Conservation (phyloP, 2,329 filamentous ascomycete species). For the Parafenestella ontariensis region DNA sequence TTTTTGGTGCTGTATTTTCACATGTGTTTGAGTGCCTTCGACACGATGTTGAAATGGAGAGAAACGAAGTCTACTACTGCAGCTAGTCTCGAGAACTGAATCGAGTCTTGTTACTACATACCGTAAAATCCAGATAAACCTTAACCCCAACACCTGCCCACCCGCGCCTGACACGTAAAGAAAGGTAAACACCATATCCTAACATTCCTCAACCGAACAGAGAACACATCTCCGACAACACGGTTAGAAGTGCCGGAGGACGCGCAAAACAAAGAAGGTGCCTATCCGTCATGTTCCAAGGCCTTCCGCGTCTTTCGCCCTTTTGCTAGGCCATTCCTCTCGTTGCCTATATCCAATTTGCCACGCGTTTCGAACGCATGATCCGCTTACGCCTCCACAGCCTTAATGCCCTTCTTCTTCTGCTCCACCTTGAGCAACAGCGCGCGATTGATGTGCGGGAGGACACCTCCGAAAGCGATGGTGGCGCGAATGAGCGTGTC, state of each 20-base stretch:
- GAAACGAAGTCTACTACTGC: background rate
- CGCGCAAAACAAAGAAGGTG: slow-evolving; percentile 26
- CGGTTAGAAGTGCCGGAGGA: slow-evolving; percentile 16
- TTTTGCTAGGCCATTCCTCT: background rate
- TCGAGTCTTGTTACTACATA: slow-evolving; percentile 38
- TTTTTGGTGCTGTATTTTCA: background rate
- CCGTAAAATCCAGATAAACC: slow-evolving; percentile 26
- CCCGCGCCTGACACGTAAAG: slow-evolving; percentile 32
- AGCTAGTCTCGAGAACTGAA: background rate
- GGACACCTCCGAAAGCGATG: slow-evolving; percentile 96
- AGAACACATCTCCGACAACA: slow-evolving; percentile 13
- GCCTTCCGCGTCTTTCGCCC: slow-evolving; percentile 1
- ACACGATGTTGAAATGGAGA: background rate
- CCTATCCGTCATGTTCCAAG: slow-evolving; percentile 12
- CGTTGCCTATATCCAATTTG: slow-evolving; percentile 6
- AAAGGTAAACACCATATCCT: slow-evolving; percentile 28
- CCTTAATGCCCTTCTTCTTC: slow-evolving; percentile 91
- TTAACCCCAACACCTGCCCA: slow-evolving; percentile 33
- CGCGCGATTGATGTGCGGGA: slow-evolving; percentile 98
- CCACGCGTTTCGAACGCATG: slow-evolving; percentile 4
- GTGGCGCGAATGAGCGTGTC: slow-evolving; percentile 97
- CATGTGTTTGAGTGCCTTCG: background rate
- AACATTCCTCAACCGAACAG: slow-evolving; percentile 16
- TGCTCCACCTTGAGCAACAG: slow-evolving; percentile 95
- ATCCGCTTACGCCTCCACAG: slow-evolving; percentile 36